These are phyloP conservation scores for Blastobotrys persicus DNA, from an alignment of 1,139 yeast species.

Conservation along the genomic window DNA sequence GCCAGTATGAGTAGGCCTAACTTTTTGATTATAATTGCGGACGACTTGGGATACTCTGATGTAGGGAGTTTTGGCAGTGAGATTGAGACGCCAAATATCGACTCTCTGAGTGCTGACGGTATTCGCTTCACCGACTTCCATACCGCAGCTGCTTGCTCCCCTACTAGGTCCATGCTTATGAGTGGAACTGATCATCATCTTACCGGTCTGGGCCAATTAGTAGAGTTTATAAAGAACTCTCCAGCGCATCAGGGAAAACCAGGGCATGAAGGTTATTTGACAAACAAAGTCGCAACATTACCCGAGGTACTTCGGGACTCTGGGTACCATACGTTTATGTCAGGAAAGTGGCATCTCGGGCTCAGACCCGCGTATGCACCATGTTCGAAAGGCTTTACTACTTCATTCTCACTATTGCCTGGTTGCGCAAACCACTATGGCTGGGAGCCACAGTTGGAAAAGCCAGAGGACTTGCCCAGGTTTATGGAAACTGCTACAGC, in stretches of 20 bases:
- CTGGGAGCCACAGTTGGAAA: slow-evolving; percentile 43
- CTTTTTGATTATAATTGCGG: slow-evolving; percentile 57
- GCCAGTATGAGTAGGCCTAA: slow-evolving; percentile 36
- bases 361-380: slow-evolving; percentile 50
- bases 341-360: slow-evolving; percentile 63
- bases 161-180: slow-evolving; percentile 59
- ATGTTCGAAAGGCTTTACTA: slow-evolving; percentile 49
- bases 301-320: slow-evolving; percentile 49
- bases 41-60: slow-evolving; percentile 61
- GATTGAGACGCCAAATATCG: slow-evolving; percentile 53
- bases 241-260: slow-evolving; percentile 39
- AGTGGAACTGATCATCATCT: slow-evolving; percentile 62
- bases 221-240: slow-evolving; percentile 41
- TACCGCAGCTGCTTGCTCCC: slow-evolving; percentile 64
- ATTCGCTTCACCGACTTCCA: slow-evolving; percentile 55
- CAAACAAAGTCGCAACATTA: slow-evolving; percentile 50
- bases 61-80: slow-evolving; percentile 58
- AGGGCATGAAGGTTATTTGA: slow-evolving; percentile 57
- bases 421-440: slow-evolving; percentile 60
- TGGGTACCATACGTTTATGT: slow-evolving; percentile 49
- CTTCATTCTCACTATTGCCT: slow-evolving; percentile 50
- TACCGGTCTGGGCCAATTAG: slow-evolving; percentile 62
- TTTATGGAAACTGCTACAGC: slow-evolving; percentile 17
- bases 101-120: slow-evolving; percentile 46
- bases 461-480: slow-evolving; percentile 7